Conservation (phyloP, 2,329 filamentous ascomycete species). For the Stagonosporopsis tanaceti region DNA sequence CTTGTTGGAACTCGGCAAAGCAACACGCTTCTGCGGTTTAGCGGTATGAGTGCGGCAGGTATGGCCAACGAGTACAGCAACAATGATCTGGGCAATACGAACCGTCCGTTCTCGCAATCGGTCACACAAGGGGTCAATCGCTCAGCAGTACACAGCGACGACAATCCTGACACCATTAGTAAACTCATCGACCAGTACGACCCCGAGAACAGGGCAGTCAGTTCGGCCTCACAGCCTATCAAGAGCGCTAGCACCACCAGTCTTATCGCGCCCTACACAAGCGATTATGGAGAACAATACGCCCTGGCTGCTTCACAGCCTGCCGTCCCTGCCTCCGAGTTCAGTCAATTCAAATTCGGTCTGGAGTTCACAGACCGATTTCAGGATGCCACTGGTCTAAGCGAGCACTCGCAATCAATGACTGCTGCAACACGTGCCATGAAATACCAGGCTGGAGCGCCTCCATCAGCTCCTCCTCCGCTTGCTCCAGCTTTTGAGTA, state of each 20-base stretch:
- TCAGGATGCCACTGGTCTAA: not conserved
- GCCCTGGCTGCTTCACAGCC: constrained; percentile 6
- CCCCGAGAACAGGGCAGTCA: constrained; percentile 13
- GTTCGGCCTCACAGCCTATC: not conserved
- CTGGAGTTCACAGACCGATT: constrained; percentile 3
- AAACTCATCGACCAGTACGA: constrained; percentile 45
- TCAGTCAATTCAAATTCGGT: constrained; percentile 40
- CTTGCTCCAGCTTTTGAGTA: constrained; percentile 40
- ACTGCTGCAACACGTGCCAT: constrained; percentile 16
- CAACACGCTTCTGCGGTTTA: constrained; percentile 31
- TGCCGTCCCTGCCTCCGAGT: constrained; percentile 16
- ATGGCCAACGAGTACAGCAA: constrained; percentile 30
- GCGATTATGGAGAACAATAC: not conserved
- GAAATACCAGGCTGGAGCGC: constrained; percentile 26
- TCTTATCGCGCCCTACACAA: constrained; percentile 6
- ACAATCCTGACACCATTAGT: constrained; percentile 45
- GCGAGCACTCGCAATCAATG: not conserved
- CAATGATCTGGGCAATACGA: constrained; percentile 17
- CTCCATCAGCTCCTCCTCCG: constrained; percentile 36
- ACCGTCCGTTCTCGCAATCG: constrained; percentile 21
- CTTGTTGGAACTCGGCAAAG: constrained; percentile 30
- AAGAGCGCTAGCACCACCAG: constrained; percentile 1
- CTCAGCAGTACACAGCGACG: constrained; percentile 20
- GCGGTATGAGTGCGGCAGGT: constrained; percentile 20
- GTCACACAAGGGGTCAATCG: constrained; percentile 24